Conservation (phyloP, 345 rosid genomes). For the Boechera stricta region DNA sequence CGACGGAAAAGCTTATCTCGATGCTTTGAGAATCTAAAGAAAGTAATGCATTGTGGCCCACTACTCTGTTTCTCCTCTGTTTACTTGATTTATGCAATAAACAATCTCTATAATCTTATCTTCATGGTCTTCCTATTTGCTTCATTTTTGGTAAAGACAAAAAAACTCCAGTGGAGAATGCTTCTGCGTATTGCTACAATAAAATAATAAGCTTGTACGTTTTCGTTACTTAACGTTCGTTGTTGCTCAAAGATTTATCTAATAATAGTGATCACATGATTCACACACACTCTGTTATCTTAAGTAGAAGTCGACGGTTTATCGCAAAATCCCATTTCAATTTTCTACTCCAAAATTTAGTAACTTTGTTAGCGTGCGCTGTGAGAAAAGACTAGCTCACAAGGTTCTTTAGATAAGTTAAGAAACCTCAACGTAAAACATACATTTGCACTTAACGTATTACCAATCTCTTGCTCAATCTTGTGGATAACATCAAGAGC, state of each 20-base stretch:
- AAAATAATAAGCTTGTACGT: slow-evolving; percentile 17
- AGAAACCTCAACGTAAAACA: slow-evolving; percentile 37
- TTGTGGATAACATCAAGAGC: slow-evolving; percentile 35
- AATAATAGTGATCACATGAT: slow-evolving; percentile 29
- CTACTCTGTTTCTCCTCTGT: slow-evolving; percentile 13
- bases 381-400: slow-evolving; percentile 18
- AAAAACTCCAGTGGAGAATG: slow-evolving; percentile 13
- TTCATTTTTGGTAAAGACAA: slow-evolving; percentile 1
- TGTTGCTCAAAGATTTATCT: slow-evolving; percentile 13
- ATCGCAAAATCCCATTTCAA: neutral
- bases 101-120: slow-evolving; percentile 1
- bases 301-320: neutral
- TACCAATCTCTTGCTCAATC: slow-evolving; percentile 40
- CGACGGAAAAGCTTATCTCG: slow-evolving; percentile 45
- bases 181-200: slow-evolving; percentile 24
- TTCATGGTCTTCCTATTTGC: slow-evolving; percentile 7
- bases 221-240: slow-evolving; percentile 9
- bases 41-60: neutral
- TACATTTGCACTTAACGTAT: slow-evolving; percentile 38
- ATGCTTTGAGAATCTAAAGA: slow-evolving; percentile 38
- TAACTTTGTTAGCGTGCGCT: slow-evolving; percentile 30
- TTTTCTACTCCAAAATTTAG: slow-evolving; percentile 3
- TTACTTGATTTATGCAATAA: neutral
- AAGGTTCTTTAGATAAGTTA: slow-evolving; percentile 26
- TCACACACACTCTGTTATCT: slow-evolving; percentile 14